Conservation (phyloP, 1,284 basidiomycete genomes). For the Trichosporon sp. region DNA sequence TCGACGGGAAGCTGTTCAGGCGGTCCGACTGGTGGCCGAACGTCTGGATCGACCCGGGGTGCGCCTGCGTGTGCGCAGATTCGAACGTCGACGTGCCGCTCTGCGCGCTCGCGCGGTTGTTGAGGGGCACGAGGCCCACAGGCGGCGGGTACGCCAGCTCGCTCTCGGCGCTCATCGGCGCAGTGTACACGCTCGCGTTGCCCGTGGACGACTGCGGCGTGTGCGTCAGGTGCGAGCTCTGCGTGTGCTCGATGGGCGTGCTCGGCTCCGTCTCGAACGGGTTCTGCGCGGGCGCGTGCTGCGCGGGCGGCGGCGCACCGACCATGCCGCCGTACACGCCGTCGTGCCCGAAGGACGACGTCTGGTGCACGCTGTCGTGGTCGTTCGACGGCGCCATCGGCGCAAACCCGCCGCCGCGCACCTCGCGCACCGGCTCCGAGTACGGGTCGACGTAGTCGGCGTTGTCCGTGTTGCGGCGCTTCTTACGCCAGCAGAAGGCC, state of each 20-base stretch:
- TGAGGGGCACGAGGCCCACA: neutral
- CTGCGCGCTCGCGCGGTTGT: neutral
- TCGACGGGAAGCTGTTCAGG: neutral
- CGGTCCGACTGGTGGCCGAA: neutral
- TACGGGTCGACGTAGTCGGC: conserved; percentile 2
- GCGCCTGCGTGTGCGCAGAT: neutral
- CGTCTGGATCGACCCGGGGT: neutral
- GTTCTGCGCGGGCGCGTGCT: conserved; percentile 6
- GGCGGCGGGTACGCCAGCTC: neutral
- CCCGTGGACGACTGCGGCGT: neutral
- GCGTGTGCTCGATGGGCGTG: conserved; percentile 15
- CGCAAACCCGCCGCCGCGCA: neutral
- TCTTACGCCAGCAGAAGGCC: conserved; percentile 13
- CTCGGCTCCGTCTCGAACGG: conserved; percentile 20
- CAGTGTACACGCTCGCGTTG: neutral
- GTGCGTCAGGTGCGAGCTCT: neutral
- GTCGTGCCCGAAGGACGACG: neutral
- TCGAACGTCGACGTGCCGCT: neutral
- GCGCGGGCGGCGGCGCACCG: neutral
- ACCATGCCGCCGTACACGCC: neutral
- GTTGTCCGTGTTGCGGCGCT: neutral
- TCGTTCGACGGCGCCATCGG: conserved; percentile 9
- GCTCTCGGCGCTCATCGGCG: neutral
- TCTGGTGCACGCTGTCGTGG: conserved; percentile 11
- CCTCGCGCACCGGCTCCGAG: conserved; percentile 16